Percentiles rank a stretch among this genome's conserved stretches.
These are phyloP conservation scores for Aspergillus phoenicis DNA, from an alignment of 2,329 filamentous ascomycete genomes.

Conservation along the genomic window DNA sequence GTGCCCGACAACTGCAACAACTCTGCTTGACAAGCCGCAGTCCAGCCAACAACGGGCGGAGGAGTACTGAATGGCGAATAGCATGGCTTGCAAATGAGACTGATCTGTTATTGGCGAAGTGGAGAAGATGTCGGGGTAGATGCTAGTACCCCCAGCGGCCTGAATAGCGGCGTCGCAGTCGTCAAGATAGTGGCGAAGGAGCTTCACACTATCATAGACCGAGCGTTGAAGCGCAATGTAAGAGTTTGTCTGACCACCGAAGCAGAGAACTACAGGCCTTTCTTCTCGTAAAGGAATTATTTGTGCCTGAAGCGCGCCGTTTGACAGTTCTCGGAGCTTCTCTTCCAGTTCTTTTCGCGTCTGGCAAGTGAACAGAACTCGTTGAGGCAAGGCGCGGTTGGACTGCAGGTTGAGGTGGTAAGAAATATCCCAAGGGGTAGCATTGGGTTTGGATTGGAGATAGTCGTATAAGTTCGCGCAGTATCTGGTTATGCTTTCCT, in stretches of 20 bases:
- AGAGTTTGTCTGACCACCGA: slow-evolving; percentile 44
- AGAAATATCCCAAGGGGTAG: neutral
- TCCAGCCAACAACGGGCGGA: slow-evolving; percentile 44
- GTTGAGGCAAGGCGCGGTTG: neutral
- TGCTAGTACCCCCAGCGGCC: slow-evolving; percentile 31
- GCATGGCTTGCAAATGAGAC: slow-evolving; percentile 37
- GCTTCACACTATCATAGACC: slow-evolving; percentile 31
- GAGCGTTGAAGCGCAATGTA: slow-evolving; percentile 31
- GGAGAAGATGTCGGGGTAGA: slow-evolving; percentile 39
- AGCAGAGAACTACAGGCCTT: slow-evolving; percentile 39
- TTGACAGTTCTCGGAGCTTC: neutral
- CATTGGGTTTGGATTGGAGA: neutral
- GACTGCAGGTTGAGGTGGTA: slow-evolving; percentile 9
- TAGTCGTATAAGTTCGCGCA: neutral
- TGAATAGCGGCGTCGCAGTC: neutral
- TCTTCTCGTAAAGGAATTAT: neutral
- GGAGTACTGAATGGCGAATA: slow-evolving; percentile 45
- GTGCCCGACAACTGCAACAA: slow-evolving; percentile 41
- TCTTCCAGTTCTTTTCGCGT: slow-evolving; percentile 1
- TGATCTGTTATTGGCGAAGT: slow-evolving; percentile 22
- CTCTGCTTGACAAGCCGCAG: slow-evolving; percentile 33
- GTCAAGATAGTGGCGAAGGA: slow-evolving; percentile 36
- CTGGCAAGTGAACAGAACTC: neutral
- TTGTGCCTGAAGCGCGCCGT: neutral
- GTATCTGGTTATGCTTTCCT: neutral